Evolutionary conservation across 495 filamentous ascomycete species (phyloP).

Genomic region (Parathielavia hyrcaniae): DNA sequence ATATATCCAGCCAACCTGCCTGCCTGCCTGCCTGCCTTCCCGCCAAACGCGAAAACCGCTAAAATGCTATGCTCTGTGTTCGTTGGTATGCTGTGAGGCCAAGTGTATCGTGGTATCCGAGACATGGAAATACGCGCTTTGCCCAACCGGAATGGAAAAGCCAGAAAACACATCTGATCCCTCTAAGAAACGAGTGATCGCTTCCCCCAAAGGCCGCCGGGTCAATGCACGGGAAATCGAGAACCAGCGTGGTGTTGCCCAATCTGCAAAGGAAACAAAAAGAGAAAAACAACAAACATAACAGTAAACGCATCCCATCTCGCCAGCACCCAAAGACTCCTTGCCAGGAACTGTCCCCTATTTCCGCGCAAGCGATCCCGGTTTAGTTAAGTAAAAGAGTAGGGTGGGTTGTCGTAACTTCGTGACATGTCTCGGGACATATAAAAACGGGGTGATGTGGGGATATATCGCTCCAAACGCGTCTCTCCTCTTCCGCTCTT

Average conservation of each 20-base stretch:
- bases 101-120: conserved; percentile 31
- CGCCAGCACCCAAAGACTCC: conserved; percentile 20
- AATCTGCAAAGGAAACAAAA: conserved; percentile 19
- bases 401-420: conserved; percentile 34
- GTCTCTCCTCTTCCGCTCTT: conserved; percentile 12
- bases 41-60: conserved; percentile 10
- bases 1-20: conserved; percentile 2
- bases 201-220: conserved; percentile 15
- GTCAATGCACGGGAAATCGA: conserved; percentile 19
- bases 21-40: conserved; percentile 2
- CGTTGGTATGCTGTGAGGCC: conserved; percentile 32
- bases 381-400: conserved; percentile 25
- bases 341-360: conserved; percentile 21
- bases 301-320: background rate
- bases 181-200: conserved; percentile 18
- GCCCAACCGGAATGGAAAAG: conserved; percentile 8
- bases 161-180: conserved; percentile 9
- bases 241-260: conserved; percentile 18
- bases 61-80: conserved; percentile 27
- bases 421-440: conserved; percentile 26
- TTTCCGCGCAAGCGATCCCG: conserved; percentile 5
- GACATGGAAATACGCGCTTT: conserved; percentile 11
- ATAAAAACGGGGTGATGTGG: conserved; percentile 23
- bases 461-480: conserved; percentile 26
- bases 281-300: conserved; percentile 9